Conservation (phyloP, 2,329 filamentous ascomycete species). For the Clonostachys rhizophaga region DNA sequence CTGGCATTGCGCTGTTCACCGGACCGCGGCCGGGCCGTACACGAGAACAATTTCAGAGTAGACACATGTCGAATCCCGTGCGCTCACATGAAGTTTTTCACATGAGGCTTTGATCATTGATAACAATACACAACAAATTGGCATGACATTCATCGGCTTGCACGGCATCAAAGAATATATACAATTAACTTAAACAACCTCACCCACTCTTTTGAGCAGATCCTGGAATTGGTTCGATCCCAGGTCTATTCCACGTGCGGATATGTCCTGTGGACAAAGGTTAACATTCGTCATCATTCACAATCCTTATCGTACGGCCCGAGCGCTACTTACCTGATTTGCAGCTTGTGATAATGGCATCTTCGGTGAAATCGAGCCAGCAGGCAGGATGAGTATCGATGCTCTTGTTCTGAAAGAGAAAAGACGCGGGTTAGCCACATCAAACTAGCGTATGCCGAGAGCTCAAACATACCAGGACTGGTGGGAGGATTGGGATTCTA, state of each 20-base stretch:
- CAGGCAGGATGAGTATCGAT: constrained; percentile 83
- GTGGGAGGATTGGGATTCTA: constrained; percentile 79
- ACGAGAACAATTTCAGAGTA: no score
- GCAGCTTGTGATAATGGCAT: constrained; percentile 89
- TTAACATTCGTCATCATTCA: background rate
- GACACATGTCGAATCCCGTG: no score
- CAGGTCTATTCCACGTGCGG: constrained; percentile 8
- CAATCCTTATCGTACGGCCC: background rate
- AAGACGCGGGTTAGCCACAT: background rate
- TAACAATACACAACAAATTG: no score
- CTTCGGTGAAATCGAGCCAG: constrained; percentile 91
- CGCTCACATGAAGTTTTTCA: no score
- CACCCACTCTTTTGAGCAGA: no score
- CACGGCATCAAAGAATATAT: no score
- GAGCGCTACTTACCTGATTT: constrained; percentile 65
- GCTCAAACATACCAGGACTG: constrained; percentile 69
- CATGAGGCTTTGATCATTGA: no score
- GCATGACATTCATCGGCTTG: no score
- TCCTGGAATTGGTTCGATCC: background rate
- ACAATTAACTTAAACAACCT: no score
- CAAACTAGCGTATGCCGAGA: background rate
- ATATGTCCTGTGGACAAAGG: constrained; percentile 4
- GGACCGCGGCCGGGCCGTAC: no score
- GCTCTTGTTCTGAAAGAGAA: constrained; percentile 59
- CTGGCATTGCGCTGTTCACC: no score